phyloP scores from a whole-genome alignment of 2,329 filamentous ascomycete genomes.

The Tolypocladium tundrense region DNA sequence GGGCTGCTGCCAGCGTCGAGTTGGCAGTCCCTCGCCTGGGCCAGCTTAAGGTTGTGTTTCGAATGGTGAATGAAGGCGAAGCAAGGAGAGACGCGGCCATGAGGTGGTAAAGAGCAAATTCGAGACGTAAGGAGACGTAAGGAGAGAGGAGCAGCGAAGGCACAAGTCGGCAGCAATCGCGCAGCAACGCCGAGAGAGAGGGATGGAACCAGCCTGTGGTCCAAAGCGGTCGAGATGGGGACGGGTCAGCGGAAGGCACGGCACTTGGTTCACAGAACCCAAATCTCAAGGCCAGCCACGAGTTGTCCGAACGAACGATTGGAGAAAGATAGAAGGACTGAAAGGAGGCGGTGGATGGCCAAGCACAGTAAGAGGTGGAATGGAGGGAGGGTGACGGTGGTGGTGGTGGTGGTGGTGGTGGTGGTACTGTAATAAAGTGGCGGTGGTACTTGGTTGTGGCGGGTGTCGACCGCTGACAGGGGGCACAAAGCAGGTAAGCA shows the following conservation, averaged over 20 bases:
- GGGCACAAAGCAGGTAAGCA: neutral
- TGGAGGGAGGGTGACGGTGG: neutral
- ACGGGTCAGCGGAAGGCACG: neutral
- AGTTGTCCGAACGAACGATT: neutral
- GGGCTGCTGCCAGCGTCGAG: neutral
- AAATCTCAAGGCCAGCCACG: neutral
- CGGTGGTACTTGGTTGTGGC: neutral
- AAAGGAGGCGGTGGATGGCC: neutral
- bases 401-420: neutral
- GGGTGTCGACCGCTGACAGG: neutral
- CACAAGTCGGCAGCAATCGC: neutral
- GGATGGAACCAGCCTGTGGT: neutral
- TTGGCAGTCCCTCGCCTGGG: neutral
- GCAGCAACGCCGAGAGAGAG: neutral
- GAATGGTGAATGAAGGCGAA: neutral
- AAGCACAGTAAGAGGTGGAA: neutral
- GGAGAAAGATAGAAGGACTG: neutral
- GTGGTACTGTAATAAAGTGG: neutral
- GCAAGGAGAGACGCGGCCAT: neutral
- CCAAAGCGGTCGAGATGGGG: neutral
- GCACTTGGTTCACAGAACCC: neutral
- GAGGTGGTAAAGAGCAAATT: neutral
- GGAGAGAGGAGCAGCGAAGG: neutral
- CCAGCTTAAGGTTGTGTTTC: neutral
- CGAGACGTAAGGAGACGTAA: neutral